Percentiles rank a stretch among this genome's conserved stretches.
These are phyloP conservation scores for Penicillium corylophilum DNA, from an alignment of 2,329 filamentous ascomycete species.

Conservation along the genomic window DNA sequence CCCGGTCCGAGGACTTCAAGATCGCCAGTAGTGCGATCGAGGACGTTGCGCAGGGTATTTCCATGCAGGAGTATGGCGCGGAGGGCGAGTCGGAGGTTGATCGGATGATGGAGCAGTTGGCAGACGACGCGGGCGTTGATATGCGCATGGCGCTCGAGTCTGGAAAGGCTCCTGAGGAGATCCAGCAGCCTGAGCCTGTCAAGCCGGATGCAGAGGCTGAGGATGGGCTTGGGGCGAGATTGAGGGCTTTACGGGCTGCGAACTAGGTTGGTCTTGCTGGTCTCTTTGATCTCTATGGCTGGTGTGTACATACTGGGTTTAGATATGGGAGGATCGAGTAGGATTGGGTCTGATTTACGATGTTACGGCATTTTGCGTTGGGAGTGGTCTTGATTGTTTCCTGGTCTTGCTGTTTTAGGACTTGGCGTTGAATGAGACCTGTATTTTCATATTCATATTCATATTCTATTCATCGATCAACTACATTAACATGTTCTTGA, in stretches of 20 bases:
- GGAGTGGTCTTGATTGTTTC: background rate
- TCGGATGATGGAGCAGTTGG: slow-evolving; percentile 45
- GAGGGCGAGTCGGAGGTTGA: slow-evolving; percentile 45
- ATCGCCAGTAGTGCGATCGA: slow-evolving; percentile 44
- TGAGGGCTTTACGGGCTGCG: slow-evolving; percentile 42
- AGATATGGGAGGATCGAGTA: background rate
- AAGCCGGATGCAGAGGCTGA: slow-evolving; percentile 38
- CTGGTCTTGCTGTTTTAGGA: background rate
- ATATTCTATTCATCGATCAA: background rate
- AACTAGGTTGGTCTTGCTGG: slow-evolving; percentile 21
- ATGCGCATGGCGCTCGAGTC: slow-evolving; percentile 41
- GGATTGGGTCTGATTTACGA: background rate
- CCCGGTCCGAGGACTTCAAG: slow-evolving; percentile 44
- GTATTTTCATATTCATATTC: background rate
- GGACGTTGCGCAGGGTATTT: slow-evolving; percentile 42
- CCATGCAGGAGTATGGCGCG: slow-evolving; percentile 47
- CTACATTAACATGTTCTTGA: background rate
- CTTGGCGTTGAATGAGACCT: background rate
- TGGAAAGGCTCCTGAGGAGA: slow-evolving; percentile 41
- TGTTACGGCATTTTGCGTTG: background rate
- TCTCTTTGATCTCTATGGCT: background rate
- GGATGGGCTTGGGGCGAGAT: slow-evolving; percentile 42
- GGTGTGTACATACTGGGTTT: background rate
- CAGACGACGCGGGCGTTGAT: slow-evolving; percentile 46
- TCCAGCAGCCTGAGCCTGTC: slow-evolving; percentile 29